Evolutionary conservation across 192 early-diverging fungal species (phyloP), one percentile per base, ranked within the genome.

Genomic region (Chytriomyces sp.): DNA sequence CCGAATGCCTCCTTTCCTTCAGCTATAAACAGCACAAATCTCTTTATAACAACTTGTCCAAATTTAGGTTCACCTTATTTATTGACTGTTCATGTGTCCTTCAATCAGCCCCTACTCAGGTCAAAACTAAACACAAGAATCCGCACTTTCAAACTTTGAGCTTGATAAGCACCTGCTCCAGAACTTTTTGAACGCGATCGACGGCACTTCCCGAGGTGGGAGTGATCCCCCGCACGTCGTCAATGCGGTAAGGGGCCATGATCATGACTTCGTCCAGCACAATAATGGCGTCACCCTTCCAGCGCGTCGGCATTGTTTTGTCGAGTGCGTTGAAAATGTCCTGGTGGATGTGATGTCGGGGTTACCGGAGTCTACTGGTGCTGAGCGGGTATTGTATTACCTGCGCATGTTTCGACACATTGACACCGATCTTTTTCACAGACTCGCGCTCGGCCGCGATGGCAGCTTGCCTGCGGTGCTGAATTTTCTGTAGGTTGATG

Each of bases 261-360:
- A 86, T 85, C 39, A 77, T 56, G 26, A 86, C 81, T 59, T 83
- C 75, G 57, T 84, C 80, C 77, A 84, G 77, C 26, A 86, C 78
- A 28, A 86, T 56, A 38, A 86, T 86, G 10, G 75, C 49, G 19
- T 39, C 60, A 30, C 77, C 70, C 37, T 79, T 64, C 85, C 85
- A 86, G 52, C 58, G 30, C 25, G 77, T 77, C 4, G 81, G 79
- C n/a, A 83, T 38, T 12, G 85, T 86, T 63, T 85, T 84, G 32
- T 75, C 58, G n/a, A 86, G 68, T 14, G 78, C 77, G 56, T 86
- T 79, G 75, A 86, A 86, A 17, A 85, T 74, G 55, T 53, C 41
- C 78, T 84, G 59, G 22, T 49, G 7, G 22, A 14, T 17, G 5
- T 34, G 5, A 22, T 36, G 37, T 37, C 12, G 37, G 28, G 56